Conservation (phyloP, 352 stramenopile genomes). For the Pythium biforme region DNA sequence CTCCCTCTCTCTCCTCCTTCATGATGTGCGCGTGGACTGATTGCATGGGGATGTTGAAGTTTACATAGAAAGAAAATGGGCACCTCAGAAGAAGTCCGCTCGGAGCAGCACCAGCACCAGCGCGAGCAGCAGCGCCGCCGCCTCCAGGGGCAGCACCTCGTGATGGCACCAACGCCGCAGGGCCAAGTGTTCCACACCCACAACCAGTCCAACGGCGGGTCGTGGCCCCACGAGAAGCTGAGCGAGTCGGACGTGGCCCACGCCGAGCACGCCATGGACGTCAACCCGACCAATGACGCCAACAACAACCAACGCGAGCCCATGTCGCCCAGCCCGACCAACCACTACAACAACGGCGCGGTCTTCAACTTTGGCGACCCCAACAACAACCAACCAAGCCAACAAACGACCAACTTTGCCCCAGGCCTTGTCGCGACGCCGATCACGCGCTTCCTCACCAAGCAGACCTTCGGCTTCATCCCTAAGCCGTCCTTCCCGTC, state of each 20-base stretch:
- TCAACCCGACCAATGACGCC: conserved; percentile 21
- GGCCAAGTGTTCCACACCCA: conserved; percentile 1
- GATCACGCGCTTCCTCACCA: conserved; percentile 54
- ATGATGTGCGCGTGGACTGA: background rate
- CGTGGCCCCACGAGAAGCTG: conserved; percentile 28
- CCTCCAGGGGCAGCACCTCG: conserved; percentile 2
- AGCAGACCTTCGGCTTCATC: conserved; percentile 60
- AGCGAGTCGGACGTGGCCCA: conserved; percentile 15
- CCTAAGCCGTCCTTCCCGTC: conserved; percentile 41
- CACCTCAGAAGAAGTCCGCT: conserved; percentile 19
- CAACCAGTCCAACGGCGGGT: conserved; percentile 1
- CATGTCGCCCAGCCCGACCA: conserved; percentile 18
- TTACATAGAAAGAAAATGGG: conserved; percentile 15
- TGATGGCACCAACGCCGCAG: background rate
- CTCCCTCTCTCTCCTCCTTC: background rate
- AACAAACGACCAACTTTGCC: background rate
- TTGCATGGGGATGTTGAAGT: conserved; percentile 12
- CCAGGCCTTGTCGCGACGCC: conserved; percentile 13
- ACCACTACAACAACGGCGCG: conserved; percentile 6
- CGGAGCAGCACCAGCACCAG: conserved; percentile 8
- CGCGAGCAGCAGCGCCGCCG: conserved; percentile 6
- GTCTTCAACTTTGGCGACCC: conserved; percentile 25
- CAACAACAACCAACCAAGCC: conserved; percentile 5
- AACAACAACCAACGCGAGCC: conserved; percentile 6
- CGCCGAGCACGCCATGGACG: conserved; percentile 17